Evolutionary conservation across 2,329 filamentous ascomycete species (phyloP).

Genomic region (Fusarium protoensiforme): DNA sequence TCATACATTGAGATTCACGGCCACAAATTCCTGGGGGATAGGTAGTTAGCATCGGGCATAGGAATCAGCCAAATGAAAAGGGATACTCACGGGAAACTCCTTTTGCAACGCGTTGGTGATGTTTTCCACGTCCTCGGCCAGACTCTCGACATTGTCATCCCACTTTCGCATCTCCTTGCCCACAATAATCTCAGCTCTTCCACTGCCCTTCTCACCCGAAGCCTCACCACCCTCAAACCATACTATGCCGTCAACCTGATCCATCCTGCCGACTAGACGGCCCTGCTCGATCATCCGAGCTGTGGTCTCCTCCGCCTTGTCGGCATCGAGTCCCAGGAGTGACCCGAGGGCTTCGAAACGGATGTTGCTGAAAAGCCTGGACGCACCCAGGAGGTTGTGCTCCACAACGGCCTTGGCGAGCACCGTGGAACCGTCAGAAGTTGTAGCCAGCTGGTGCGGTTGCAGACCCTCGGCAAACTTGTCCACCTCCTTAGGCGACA

Average conservation of each 20-base stretch:
- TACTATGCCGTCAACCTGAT: slow-evolving; percentile 90
- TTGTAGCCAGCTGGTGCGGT: slow-evolving; percentile 90
- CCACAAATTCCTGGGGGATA: slow-evolving; percentile 63
- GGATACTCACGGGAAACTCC: slow-evolving; percentile 73
- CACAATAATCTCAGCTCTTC: slow-evolving; percentile 70
- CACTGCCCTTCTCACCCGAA: slow-evolving; percentile 74
- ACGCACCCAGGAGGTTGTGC: slow-evolving; percentile 92
- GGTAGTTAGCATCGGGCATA: slow-evolving; percentile 11
- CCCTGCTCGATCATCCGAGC: slow-evolving; percentile 97
- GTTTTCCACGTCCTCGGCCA: slow-evolving; percentile 91
- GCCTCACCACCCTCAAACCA: slow-evolving; percentile 84
- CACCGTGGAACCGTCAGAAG: slow-evolving; percentile 91
- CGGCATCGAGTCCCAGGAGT: slow-evolving; percentile 81
- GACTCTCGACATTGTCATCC: slow-evolving; percentile 87
- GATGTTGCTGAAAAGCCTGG: slow-evolving; percentile 82
- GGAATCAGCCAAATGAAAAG: not conserved
- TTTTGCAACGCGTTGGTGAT: slow-evolving; percentile 84
- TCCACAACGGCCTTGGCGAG: slow-evolving; percentile 94
- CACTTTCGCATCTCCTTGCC: slow-evolving; percentile 83
- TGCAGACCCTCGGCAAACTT: slow-evolving; percentile 84
- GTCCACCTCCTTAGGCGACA: slow-evolving; percentile 83
- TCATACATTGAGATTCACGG: slow-evolving; percentile 59
- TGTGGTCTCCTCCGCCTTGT: slow-evolving; percentile 89
- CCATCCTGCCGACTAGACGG: slow-evolving; percentile 86
- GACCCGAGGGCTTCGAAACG: slow-evolving; percentile 78